Evolutionary conservation across 345 rosid genomes (phyloP).

Genomic region (Boechera stricta): DNA sequence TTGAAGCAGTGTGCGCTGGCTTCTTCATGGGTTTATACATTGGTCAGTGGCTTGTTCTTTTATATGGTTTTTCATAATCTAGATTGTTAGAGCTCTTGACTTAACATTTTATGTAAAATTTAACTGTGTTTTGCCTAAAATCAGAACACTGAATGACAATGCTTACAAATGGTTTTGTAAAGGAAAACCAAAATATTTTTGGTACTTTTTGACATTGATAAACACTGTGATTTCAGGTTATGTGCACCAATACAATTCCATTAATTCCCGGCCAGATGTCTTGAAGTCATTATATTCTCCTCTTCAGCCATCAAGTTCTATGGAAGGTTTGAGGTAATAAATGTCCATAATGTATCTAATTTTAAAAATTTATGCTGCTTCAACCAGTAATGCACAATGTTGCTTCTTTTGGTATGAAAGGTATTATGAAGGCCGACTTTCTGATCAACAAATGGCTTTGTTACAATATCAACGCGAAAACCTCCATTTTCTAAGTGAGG

Average conservation of each 20-base stretch:
- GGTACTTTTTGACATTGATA: constrained; percentile 19
- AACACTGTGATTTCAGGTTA: constrained; percentile 60
- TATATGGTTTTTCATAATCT: neutral
- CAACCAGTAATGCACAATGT: neutral
- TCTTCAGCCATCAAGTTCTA: constrained; percentile 90
- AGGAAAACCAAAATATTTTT: neutral
- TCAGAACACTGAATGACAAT: neutral
- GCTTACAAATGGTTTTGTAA: neutral
- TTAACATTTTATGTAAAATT: neutral
- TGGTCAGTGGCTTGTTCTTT: constrained; percentile 56
- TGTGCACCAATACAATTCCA: constrained; percentile 77
- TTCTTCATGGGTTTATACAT: constrained; percentile 79
- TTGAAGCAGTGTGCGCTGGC: constrained; percentile 81
- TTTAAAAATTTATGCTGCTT: neutral
- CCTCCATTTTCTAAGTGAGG: constrained; percentile 93
- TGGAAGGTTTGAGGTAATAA: constrained; percentile 86
- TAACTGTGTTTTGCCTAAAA: constrained; percentile 12
- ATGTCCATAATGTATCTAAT: neutral
- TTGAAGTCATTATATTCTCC: constrained; percentile 93
- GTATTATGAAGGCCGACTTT: constrained; percentile 88
- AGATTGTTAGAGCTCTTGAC: neutral
- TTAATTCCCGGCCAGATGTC: constrained; percentile 91
- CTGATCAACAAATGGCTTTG: constrained; percentile 97
- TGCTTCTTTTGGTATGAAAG: constrained; percentile 48
- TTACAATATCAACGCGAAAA: constrained; percentile 97